Conservation (phyloP, 2,329 filamentous ascomycete species). For the Sphaerostilbella broomeana region DNA sequence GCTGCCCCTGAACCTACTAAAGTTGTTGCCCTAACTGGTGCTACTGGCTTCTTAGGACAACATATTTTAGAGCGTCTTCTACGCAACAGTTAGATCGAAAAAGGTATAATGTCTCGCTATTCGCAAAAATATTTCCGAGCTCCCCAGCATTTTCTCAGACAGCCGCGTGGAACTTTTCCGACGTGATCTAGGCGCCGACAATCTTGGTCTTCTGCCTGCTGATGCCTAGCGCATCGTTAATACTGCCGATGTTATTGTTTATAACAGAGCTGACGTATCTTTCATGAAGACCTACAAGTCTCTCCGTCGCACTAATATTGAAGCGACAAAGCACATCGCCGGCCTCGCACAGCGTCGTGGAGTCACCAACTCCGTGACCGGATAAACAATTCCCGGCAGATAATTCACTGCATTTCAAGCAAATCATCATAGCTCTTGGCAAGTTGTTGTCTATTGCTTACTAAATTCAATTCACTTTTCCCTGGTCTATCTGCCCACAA, state of each 20-base stretch:
- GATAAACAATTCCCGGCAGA: too few species aligned
- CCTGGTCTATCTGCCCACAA: too few species aligned
- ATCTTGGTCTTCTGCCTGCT: conserved; percentile 32
- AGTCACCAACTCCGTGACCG: too few species aligned
- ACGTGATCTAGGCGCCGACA: background rate
- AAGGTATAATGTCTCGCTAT: background rate
- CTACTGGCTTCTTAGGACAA: conserved; percentile 11
- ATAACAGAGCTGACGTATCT: conserved; percentile 33
- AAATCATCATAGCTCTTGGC: too few species aligned
- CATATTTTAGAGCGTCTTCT: conserved; percentile 1
- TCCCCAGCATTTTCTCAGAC: background rate
- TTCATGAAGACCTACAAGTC: conserved; percentile 27
- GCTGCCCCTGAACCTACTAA: background rate
- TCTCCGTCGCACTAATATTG: conserved; percentile 24
- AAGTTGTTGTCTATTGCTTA: too few species aligned
- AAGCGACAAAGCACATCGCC: conserved; percentile 23
- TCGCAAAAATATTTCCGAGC: background rate
- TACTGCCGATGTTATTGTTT: conserved; percentile 43
- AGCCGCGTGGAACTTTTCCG: background rate
- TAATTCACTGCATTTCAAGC: too few species aligned
- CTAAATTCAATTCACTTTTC: too few species aligned
- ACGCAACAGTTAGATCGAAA: background rate
- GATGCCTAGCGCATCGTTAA: conserved; percentile 24
- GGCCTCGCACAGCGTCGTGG: background rate
- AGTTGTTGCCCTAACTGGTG: conserved; percentile 12